Evolutionary conservation across 805 yeast species (phyloP), one percentile per base, ranked within the genome.

Genomic region (Yamadazyma insecticola): DNA sequence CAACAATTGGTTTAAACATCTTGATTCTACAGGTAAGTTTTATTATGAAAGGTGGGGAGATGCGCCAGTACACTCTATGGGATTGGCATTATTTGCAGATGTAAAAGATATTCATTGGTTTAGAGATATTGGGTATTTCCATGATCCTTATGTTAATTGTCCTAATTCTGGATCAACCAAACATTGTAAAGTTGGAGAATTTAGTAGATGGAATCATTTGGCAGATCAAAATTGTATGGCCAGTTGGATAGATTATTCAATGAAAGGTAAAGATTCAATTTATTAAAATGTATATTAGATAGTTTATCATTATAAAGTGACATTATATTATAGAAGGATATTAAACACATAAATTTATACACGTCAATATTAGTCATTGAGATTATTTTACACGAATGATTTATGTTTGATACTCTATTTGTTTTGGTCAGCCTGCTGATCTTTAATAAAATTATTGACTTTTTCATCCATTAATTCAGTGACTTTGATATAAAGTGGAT

Each of bases 31-130:
- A 1, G 92, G 94, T 13, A 90, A 90, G 4, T 86, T 86, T 48
- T 87, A 84, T 53, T 87, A 87, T 47, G 96, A 88, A 53, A 60
- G 95, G 35, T 86, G 95, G 95, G 95, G 95, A 3, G 96, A 86
- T 60, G 95, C 95, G 0, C 95, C 95, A 0, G 92, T 86, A 1
- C 92, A 85, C 51, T 76, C 88, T 3, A 48, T 87, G 26, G 95
- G 90, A 0, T 55, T 85, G 21, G 74, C 76, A 6, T 50, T 85
- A 30, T 83, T 87, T 50, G 84, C 80, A 6, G 87, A 81, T 44
- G 79, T 74, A 44, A 53, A 63, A 6, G 67, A 72, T 32, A 68
- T 87, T 22, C 96, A 87, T 50, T 87, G 95, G 92, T 88, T 88
- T 51, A 71, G 86, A 50, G 94, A 84, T 47, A 78, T 85, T 32